phyloP scores from a whole-genome alignment of 768 basidiomycete genomes.

The Panaeolus papilionaceus region DNA sequence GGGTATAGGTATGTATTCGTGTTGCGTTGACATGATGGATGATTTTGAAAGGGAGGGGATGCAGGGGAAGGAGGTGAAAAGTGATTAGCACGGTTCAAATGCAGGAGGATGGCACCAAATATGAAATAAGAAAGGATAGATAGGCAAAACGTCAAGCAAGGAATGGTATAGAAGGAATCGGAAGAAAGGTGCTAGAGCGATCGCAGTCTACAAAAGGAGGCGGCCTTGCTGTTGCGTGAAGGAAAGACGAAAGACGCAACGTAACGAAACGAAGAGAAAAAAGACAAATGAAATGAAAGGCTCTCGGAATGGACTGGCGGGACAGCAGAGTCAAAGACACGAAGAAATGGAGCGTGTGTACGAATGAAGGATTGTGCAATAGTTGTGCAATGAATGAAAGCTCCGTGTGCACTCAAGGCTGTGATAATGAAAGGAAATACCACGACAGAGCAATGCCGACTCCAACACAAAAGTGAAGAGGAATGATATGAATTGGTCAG shows the following conservation, averaged over 20 bases:
- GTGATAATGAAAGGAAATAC: conserved; percentile 19
- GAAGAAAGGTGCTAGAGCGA: background rate
- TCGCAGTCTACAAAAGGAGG: conserved; percentile 10
- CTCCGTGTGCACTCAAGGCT: background rate
- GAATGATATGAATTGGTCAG: conserved; percentile 11
- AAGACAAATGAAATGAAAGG: conserved; percentile 14
- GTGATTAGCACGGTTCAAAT: conserved; percentile 9
- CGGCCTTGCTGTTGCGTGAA: conserved; percentile 11
- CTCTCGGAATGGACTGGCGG: conserved; percentile 8
- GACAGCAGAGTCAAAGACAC: conserved; percentile 13
- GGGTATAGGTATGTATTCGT: conserved; percentile 10
- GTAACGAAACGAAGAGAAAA: conserved; percentile 11
- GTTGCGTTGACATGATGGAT: conserved; percentile 6
- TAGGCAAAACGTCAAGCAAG: conserved; percentile 4
- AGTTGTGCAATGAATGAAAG: conserved; percentile 5
- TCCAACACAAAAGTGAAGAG: conserved; percentile 14
- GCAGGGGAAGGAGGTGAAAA: background rate
- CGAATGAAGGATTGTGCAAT: conserved; percentile 11
- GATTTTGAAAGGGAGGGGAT: background rate
- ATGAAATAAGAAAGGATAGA: conserved; percentile 10
- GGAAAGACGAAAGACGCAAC: background rate
- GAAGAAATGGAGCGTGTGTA: conserved; percentile 11
- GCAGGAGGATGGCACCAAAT: conserved; percentile 4
- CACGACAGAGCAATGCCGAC: conserved; percentile 29
- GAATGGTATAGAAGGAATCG: conserved; percentile 11